Conservation (phyloP, 192 early-diverging fungal species). For the Podila clonocystis region DNA sequence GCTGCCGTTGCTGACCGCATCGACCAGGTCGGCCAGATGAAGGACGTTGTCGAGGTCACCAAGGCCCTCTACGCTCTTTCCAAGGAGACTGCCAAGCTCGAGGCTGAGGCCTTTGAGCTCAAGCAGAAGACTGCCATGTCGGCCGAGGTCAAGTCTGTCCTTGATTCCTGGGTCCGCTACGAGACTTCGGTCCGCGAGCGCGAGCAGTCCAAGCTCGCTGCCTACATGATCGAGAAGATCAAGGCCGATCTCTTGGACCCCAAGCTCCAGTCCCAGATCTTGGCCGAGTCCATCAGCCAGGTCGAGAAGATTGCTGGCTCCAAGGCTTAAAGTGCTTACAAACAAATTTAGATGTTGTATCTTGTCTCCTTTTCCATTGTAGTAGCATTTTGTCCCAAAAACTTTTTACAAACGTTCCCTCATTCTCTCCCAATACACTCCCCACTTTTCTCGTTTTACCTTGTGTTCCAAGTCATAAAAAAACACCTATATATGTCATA, state of each 20-base stretch:
- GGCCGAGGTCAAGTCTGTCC: conserved; percentile 83
- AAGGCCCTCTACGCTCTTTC: conserved; percentile 94
- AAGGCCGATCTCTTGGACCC: conserved; percentile 74
- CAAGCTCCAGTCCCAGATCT: conserved; percentile 62
- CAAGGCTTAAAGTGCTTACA: conserved; percentile 40
- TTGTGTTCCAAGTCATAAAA: not conserved
- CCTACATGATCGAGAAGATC: conserved; percentile 85
- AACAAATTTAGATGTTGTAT: not conserved
- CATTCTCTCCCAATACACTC: not conserved
- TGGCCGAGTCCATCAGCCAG: conserved; percentile 53
- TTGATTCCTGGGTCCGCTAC: conserved; percentile 98
- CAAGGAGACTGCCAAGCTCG: conserved; percentile 93
- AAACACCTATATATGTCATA: too few species aligned
- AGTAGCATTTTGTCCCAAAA: too few species aligned
- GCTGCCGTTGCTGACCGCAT: conserved; percentile 89
- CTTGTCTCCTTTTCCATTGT: not conserved
- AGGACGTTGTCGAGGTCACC: conserved; percentile 93
- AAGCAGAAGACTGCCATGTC: conserved; percentile 90
- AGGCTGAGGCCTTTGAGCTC: conserved; percentile 93
- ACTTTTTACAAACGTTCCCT: too few species aligned
- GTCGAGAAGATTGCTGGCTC: conserved; percentile 51
- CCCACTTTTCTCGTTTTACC: not conserved
- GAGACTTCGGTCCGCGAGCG: conserved; percentile 92
- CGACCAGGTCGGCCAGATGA: conserved; percentile 90
- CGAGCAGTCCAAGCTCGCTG: conserved; percentile 90